These are phyloP conservation scores for Fagus sylvatica DNA, from an alignment of 306 rosid species.

Conservation along the genomic window DNA sequence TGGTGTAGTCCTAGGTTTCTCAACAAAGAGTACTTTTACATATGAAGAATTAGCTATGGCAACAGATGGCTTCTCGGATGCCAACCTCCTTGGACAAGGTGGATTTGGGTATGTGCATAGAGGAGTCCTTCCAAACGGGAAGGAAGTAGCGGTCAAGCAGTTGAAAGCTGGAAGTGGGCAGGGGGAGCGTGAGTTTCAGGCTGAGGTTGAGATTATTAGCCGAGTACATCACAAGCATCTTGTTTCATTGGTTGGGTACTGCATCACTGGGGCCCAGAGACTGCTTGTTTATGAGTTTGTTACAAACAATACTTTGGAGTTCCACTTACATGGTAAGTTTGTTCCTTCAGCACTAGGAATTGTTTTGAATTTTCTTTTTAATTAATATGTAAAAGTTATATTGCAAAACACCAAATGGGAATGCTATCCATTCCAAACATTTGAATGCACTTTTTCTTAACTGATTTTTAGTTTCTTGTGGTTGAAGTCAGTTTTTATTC, in stretches of 20 bases:
- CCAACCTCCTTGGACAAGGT: conserved; percentile 94
- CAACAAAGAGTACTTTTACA: conserved; percentile 72
- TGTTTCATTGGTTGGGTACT: conserved; percentile 93
- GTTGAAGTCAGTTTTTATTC: background rate
- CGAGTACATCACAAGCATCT: conserved; percentile 97
- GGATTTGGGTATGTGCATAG: conserved; percentile 96
- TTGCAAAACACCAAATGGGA: background rate
- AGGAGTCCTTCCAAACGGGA: conserved; percentile 89
- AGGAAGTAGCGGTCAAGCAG: conserved; percentile 94
- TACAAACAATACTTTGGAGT: conserved; percentile 81
- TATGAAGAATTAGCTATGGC: conserved; percentile 89
- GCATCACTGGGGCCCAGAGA: conserved; percentile 74
- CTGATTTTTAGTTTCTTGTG: background rate
- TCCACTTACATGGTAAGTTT: conserved; percentile 81
- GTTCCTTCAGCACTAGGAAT: background rate
- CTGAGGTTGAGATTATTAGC: conserved; percentile 95
- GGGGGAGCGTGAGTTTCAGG: conserved; percentile 96
- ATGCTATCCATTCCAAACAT: background rate
- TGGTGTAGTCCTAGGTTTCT: conserved; percentile 56
- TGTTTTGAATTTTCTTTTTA: background rate
- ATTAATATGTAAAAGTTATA: background rate
- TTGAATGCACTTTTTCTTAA: background rate
- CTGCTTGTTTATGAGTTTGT: conserved; percentile 93
- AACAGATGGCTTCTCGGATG: conserved; percentile 93
- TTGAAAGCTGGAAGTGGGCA: conserved; percentile 96